Evolutionary conservation across 805 yeast species (phyloP), one percentile per base, ranked within the genome.

Genomic region (Candida endomychidarum): DNA sequence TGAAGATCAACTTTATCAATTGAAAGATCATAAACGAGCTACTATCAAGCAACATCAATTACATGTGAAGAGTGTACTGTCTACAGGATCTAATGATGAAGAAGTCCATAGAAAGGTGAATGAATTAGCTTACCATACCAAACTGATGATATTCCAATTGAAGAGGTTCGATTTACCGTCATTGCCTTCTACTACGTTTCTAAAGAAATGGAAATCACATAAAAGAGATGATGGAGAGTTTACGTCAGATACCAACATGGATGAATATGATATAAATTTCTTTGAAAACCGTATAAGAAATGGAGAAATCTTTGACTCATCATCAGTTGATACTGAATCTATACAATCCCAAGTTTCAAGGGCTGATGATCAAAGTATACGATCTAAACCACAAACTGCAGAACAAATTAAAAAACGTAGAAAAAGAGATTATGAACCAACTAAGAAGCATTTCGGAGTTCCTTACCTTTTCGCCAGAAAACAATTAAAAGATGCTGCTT

Each of bases 1-100:
- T 16, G 85, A 83, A 54, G 85, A 78, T 49, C 96, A 87, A 57
- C 56, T 88, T 31, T 73, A 72, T 41, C 82, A 81, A 50, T 56
- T 84, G 40, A 69, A 77, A 32, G 82, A 81, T 31, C 86, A 81
- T 42, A 70, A 63, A 41, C 31, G 38, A 1, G 38, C 46, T 16
- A 22, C 42, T 17, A 12, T 29, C 4, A 29, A 28, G 18, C 44
- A 48, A 15, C 48, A 47, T 22, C 29, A 31, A 8, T 26, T 15
- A 8, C 46, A 43, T 18, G 23, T 11, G 1, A 28, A 29, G 14
- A 19, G 27, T 19, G 14, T 17, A 2, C 19, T 8, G 19, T 15
- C 17, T 5, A 18, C 16, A 7, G 10, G 15, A 12, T 20, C 19
- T 2, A 25, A 20, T 17, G 21, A 12, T 2, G 53, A 51, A 6